Percentiles rank a stretch among this genome's conserved stretches.
Conservation (phyloP, 768 basidiomycete genomes). For the Serendipita indica region DNA sequence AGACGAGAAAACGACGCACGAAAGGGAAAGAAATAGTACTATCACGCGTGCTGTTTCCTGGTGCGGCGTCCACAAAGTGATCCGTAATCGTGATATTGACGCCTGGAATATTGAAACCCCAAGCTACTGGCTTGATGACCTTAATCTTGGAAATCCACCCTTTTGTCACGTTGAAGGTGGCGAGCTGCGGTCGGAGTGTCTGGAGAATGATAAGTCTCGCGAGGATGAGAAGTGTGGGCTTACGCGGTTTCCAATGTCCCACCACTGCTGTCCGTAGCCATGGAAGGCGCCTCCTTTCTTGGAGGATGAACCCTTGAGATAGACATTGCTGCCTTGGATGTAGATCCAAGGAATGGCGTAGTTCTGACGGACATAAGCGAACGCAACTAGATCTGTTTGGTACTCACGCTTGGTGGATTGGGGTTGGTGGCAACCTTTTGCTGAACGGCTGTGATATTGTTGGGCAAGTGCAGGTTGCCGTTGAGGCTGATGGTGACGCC, state of each 20-base stretch:
- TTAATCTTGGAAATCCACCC: conserved; percentile 27
- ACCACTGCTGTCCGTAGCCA: conserved; percentile 37
- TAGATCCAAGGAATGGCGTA: conserved; percentile 34
- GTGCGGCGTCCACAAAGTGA: conserved; percentile 29
- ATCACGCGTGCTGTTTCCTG: conserved; percentile 27
- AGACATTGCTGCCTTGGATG: conserved; percentile 28
- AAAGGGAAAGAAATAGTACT: conserved; percentile 23
- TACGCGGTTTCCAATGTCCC: conserved; percentile 32
- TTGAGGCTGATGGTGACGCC: conserved; percentile 30
- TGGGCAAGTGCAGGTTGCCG: conserved; percentile 32
- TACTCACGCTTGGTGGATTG: conserved; percentile 27
- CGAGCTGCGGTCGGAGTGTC: conserved; percentile 33
- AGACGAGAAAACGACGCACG: not conserved
- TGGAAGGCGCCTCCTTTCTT: conserved; percentile 30
- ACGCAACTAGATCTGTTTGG: not conserved
- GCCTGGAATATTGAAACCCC: conserved; percentile 32
- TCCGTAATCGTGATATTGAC: conserved; percentile 27
- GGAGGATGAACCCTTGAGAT: conserved; percentile 28
- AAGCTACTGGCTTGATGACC: conserved; percentile 35
- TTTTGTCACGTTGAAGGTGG: conserved; percentile 33
- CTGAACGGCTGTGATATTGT: conserved; percentile 31
- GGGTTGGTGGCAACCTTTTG: conserved; percentile 25
- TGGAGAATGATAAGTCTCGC: conserved; percentile 11
- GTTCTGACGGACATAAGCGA: no score
- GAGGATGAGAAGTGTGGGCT: conserved; percentile 13